Percentiles rank a stretch among this genome's conserved stretches.
Conservation (phyloP, 495 filamentous ascomycete genomes). For the Trichoderma orchidacearum region DNA sequence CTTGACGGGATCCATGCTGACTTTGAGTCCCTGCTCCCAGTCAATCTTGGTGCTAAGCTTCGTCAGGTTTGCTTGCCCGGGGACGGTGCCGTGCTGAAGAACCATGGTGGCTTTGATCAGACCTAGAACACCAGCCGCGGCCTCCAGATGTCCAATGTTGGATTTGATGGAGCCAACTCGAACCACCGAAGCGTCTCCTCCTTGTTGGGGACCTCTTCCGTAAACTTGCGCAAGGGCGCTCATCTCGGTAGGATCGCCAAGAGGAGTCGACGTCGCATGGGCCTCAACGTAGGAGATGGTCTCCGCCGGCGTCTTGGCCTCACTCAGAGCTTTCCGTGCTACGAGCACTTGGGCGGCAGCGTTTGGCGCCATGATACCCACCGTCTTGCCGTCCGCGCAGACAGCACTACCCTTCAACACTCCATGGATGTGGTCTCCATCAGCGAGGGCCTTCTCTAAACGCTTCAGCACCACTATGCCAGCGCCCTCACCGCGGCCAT, state of each 20-base stretch:
- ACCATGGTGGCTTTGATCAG: constrained; percentile 21
- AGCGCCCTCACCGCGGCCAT: constrained; percentile 45
- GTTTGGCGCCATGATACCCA: constrained; percentile 37
- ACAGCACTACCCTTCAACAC: constrained; percentile 37
- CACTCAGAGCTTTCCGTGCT: constrained; percentile 3
- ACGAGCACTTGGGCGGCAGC: constrained; percentile 30
- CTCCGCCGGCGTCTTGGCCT: constrained; percentile 17
- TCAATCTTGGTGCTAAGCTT: constrained; percentile 28
- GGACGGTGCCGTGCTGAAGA: constrained; percentile 23
- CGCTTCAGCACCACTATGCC: constrained; percentile 39
- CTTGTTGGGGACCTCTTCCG: too few relatives aligned
- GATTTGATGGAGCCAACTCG: constrained; percentile 16
- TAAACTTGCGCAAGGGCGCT: constrained; percentile 9
- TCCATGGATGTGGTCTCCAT: constrained; percentile 34
- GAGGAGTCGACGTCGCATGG: constrained; percentile 36
- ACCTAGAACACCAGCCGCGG: constrained; percentile 17
- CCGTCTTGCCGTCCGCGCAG: constrained; percentile 36
- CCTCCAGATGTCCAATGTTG: constrained; percentile 30
- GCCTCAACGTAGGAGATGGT: constrained; percentile 32
- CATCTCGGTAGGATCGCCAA: constrained; percentile 33
- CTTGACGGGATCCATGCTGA: constrained; percentile 5
- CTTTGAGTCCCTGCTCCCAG: constrained; percentile 11
- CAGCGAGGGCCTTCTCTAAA: constrained; percentile 29
- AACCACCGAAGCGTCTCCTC: neutral
- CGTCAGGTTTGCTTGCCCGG: constrained; percentile 15